Base-by-base conservation (phyloP, 2,329 filamentous ascomycete genomes). In the Fusarium continuum region DNA sequence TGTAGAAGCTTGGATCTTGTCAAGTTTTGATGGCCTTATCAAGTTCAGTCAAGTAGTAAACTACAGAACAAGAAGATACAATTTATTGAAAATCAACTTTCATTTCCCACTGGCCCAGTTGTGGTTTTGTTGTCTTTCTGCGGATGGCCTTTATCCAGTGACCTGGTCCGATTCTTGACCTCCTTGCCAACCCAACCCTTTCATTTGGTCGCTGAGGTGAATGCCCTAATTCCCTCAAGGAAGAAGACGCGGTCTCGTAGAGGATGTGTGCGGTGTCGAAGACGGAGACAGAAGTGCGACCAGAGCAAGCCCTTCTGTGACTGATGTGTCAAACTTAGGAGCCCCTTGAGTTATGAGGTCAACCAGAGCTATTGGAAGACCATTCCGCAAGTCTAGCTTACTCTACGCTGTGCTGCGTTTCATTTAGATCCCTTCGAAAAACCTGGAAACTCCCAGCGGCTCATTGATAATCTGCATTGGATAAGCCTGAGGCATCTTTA, bases 211-310 rank as follows among this genome's bases (percentile, higher is more conserved):
- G 2, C 20, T 13, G 5, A 26, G 9, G 40, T 56, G 41, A 40
- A 23, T 8, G 6, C 36, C 14, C 11, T 6, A 22, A 2, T 9
- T 13, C 16, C 14, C 3, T 5, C 23, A 9, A 9, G 22, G 7
- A 65, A 35, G 17, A 29, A 20, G 6, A 55, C 48, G 3, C 50
- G 65, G 3, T 69, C 65, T 2, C 65, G 67, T 5, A 41, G 41
- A 1, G 61, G 65, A 1, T 69, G 63, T 17, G 55, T 53, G 20
- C 32, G 63, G 35, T 69, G 65, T 32, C 55, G 55, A 4, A 26
- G 35, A 1, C 54, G 65, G 4, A 60, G 61, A 2, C 63, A 69
- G 20, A 68, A 51, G 29, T 69, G 65, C 36, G 56, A 65, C 5
- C 60, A 67, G 35, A 25, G 52, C 8, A 57, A 61, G 34, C 65